A percentile compares a stretch with the other conserved stretches of the same genome.
Conservation (phyloP, 179 eudicot genomes). For the Dionaea muscipula region DNA sequence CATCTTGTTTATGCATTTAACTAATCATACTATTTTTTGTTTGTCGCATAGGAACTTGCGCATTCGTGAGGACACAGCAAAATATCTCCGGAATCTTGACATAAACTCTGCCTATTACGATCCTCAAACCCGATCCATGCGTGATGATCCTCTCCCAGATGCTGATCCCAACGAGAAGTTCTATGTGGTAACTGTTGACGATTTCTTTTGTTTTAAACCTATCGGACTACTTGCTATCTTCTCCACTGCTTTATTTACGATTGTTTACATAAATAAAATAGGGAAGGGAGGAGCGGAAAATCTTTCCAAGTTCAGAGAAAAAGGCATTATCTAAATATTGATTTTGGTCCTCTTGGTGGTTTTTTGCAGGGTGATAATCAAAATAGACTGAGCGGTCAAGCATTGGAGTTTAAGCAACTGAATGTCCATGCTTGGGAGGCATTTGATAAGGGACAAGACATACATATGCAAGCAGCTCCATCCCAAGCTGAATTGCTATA, state of each 20-base stretch:
- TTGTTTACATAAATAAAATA: no score
- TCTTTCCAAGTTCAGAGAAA: background rate
- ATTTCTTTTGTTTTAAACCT: background rate
- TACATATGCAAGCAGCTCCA: slow-evolving; percentile 95
- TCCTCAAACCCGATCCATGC: slow-evolving; percentile 87
- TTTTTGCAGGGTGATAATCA: slow-evolving; percentile 66
- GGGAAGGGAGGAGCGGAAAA: no score
- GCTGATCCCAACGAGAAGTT: slow-evolving; percentile 89
- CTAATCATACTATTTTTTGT: background rate
- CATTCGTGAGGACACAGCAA: slow-evolving; percentile 85
- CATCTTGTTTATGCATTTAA: no score
- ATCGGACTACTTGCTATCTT: background rate
- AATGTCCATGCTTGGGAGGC: slow-evolving; percentile 87
- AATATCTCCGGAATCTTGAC: slow-evolving; percentile 76
- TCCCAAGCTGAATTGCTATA: slow-evolving; percentile 86
- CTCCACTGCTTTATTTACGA: no score
- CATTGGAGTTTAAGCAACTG: slow-evolving; percentile 77
- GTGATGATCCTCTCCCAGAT: slow-evolving; percentile 96
- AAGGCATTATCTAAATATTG: background rate
- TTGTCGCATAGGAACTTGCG: slow-evolving; percentile 50
- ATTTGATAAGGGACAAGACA: slow-evolving; percentile 87
- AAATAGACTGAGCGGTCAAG: slow-evolving; percentile 80
- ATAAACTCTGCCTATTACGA: slow-evolving; percentile 79
- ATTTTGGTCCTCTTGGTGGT: background rate
- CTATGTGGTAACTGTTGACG: slow-evolving; percentile 45